Percentiles rank a stretch among this genome's conserved stretches.
phyloP scores from a whole-genome alignment of 2,329 filamentous ascomycete species.

The Aspergillus sp. region DNA sequence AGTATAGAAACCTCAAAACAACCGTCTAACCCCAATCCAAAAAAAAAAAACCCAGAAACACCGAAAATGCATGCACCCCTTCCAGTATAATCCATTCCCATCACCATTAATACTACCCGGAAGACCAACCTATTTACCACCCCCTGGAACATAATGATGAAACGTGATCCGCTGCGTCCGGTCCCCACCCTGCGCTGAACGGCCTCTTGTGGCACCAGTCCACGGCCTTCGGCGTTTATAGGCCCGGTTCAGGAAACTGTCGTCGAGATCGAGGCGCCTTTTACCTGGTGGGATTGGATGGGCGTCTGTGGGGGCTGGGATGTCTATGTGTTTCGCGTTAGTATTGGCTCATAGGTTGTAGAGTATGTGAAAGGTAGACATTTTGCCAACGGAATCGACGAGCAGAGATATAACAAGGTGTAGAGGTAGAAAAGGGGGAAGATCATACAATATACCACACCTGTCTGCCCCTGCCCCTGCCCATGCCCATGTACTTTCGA shows the following conservation, averaged over 20 bases:
- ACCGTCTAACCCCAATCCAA: not conserved
- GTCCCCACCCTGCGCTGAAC: not conserved
- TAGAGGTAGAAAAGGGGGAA: not conserved
- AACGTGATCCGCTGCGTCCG: not conserved
- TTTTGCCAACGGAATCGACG: not conserved
- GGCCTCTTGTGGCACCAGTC: not conserved
- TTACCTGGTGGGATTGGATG: not conserved
- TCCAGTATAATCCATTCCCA: too few relatives aligned
- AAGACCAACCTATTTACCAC: not conserved
- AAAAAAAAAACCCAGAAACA: not conserved
- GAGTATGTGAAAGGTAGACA: too few relatives aligned
- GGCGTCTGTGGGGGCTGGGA: not conserved
- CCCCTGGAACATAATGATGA: not conserved
- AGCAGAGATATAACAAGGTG: too few relatives aligned
- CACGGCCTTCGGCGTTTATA: conserved; percentile 10
- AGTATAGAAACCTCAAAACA: too few relatives aligned
- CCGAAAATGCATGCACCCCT: not conserved
- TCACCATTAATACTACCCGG: too few relatives aligned
- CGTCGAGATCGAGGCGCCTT: conserved; percentile 4
- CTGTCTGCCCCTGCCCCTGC: not conserved
- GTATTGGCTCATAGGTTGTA: too few relatives aligned
- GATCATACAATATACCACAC: not conserved
- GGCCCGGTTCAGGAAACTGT: conserved; percentile 12
- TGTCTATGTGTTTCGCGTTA: not conserved
- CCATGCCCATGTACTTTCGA: not conserved